Conservation (phyloP, 768 basidiomycete species). For the Psilocybe tampanensis region DNA sequence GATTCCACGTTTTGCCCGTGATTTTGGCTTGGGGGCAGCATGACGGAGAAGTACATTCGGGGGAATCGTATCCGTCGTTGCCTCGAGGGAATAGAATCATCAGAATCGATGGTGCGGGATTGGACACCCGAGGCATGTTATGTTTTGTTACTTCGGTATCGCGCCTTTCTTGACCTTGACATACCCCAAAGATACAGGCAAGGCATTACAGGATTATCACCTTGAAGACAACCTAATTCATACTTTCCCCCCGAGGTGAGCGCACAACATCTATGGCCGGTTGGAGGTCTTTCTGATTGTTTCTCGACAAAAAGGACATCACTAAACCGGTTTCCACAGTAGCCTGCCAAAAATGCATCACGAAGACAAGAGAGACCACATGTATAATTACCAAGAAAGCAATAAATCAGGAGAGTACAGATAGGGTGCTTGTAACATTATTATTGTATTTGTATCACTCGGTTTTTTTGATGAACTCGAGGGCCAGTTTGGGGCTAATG, state of each 20-base stretch:
- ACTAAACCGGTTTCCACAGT: not conserved
- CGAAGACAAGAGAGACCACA: not conserved
- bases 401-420: conserved; percentile 2
- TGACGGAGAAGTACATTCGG: not conserved
- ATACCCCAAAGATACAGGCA: not conserved
- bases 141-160: not conserved
- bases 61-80: not conserved
- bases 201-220: not conserved
- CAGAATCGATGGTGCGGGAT: conserved; percentile 1
- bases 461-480: conserved; percentile 67
- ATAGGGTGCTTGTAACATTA: conserved; percentile 6
- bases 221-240: not conserved
- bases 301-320: no score
- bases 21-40: not conserved
- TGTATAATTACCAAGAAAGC: conserved; percentile 16
- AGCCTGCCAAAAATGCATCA: not conserved
- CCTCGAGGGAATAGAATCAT: not conserved
- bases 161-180: not conserved
- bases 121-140: not conserved
- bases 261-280: not conserved
- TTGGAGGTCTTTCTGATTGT: not conserved
- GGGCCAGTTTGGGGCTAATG: conserved; percentile 60
- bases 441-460: not conserved
- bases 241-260: conserved; percentile 1
- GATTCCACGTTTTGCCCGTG: conserved; percentile 10